Percentiles rank a stretch among this genome's conserved stretches.
Evolutionary conservation across 768 basidiomycete species (phyloP).

Genomic region (Mycena vulgaris): DNA sequence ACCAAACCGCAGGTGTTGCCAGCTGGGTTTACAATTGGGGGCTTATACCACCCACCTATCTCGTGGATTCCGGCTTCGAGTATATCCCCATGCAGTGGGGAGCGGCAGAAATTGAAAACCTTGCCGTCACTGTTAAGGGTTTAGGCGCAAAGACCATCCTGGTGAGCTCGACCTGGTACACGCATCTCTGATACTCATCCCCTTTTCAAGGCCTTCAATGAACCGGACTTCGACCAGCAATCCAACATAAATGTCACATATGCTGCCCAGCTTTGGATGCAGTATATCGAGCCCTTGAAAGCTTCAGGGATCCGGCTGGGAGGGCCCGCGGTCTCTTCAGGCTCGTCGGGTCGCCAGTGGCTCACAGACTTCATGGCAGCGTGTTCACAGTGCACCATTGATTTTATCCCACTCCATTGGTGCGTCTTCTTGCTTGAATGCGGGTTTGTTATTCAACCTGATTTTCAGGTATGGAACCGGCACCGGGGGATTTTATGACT

Average conservation of each 20-base stretch:
- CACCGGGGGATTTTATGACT: slow-evolving; percentile 66
- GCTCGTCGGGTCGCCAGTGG: slow-evolving; percentile 69
- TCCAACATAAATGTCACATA: slow-evolving; percentile 61
- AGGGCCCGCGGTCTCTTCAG: slow-evolving; percentile 70
- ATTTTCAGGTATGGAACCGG: slow-evolving; percentile 70
- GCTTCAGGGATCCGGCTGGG: slow-evolving; percentile 65
- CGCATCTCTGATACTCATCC: slow-evolving; percentile 37
- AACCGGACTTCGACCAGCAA: slow-evolving; percentile 70
- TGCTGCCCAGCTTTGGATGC: slow-evolving; percentile 71
- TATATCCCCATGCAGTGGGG: slow-evolving; percentile 73
- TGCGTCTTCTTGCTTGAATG: slow-evolving; percentile 49
- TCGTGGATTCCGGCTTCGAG: slow-evolving; percentile 59
- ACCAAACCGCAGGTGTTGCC: slow-evolving; percentile 59
- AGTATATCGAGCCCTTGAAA: slow-evolving; percentile 71
- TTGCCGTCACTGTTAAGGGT: slow-evolving; percentile 55
- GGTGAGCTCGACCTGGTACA: slow-evolving; percentile 47
- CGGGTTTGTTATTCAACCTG: slow-evolving; percentile 41
- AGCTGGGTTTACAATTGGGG: slow-evolving; percentile 73
- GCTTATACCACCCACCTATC: slow-evolving; percentile 57
- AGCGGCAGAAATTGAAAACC: slow-evolving; percentile 54
- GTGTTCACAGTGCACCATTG: slow-evolving; percentile 65
- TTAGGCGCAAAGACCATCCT: slow-evolving; percentile 67
- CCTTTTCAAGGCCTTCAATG: slow-evolving; percentile 58
- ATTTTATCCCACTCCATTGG: slow-evolving; percentile 68
- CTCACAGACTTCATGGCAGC: slow-evolving; percentile 66